phyloP scores from a whole-genome alignment of 192 early-diverging fungal genomes.

The Phlyctochytrium bullatum region DNA sequence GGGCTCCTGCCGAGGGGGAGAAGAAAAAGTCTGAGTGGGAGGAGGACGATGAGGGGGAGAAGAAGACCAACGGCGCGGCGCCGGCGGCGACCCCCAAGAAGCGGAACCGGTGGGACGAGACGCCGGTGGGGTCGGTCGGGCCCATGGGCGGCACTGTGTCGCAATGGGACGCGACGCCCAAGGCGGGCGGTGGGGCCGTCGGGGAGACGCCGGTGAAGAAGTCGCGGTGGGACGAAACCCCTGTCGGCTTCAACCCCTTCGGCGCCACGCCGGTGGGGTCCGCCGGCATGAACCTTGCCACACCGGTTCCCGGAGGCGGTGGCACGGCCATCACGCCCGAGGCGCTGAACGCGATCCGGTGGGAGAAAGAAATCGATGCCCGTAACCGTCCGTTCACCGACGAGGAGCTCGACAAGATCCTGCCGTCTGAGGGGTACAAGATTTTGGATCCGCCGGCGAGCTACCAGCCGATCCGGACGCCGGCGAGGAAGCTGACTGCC shows the following conservation, averaged over 20 bases:
- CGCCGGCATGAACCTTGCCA: constrained; percentile 64
- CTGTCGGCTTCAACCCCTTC: constrained; percentile 61
- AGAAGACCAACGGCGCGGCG: constrained; percentile 30
- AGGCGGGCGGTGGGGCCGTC: constrained; percentile 54
- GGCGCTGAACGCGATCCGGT: constrained; percentile 65
- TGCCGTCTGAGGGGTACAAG: constrained; percentile 86
- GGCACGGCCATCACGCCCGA: constrained; percentile 83
- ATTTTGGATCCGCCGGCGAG: constrained; percentile 84
- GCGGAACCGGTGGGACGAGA: constrained; percentile 78
- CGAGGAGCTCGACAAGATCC: constrained; percentile 92
- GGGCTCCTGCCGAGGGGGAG: not conserved
- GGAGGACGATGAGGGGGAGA: constrained; percentile 75
- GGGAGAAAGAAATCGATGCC: constrained; percentile 78
- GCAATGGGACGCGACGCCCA: constrained; percentile 79
- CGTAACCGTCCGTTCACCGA: constrained; percentile 87
- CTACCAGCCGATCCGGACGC: constrained; percentile 93
- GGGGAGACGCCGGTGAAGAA: constrained; percentile 64
- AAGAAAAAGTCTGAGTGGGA: constrained; percentile 53
- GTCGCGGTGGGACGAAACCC: constrained; percentile 97
- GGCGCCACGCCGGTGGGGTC: constrained; percentile 75
- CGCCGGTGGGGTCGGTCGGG: not conserved
- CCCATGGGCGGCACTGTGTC: constrained; percentile 23
- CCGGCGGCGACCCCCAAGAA: constrained; percentile 43
- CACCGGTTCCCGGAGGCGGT: constrained; percentile 63
- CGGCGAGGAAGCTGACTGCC: constrained; percentile 89